These are phyloP conservation scores for Poteriospumella lacustris DNA, from an alignment of 108 stramenopile species.

Conservation along the genomic window DNA sequence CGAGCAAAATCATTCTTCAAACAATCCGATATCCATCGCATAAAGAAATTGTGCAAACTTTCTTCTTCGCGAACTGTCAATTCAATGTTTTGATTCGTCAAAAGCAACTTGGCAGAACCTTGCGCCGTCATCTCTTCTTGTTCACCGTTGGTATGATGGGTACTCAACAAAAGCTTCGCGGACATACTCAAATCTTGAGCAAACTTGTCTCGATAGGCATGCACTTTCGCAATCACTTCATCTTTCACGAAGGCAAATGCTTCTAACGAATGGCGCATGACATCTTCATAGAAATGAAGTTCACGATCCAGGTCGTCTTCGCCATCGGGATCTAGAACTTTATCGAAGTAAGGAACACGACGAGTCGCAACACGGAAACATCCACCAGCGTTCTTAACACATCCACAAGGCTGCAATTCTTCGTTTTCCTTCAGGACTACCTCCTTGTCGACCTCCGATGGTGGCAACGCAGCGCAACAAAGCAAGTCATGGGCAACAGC, in stretches of 20 bases:
- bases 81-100: neutral
- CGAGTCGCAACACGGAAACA: neutral
- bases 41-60: neutral
- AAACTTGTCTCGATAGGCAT: neutral
- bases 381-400: neutral
- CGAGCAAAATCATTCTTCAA: neutral
- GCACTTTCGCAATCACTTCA: neutral
- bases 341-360: neutral
- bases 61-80: neutral
- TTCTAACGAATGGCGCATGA: too few relatives aligned
- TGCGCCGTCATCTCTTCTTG: neutral
- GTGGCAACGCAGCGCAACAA: too few relatives aligned
- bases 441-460: neutral
- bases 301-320: neutral
- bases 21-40: neutral
- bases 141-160: neutral
- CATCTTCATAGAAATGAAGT: too few relatives aligned
- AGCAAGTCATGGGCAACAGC: neutral
- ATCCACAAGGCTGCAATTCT: neutral
- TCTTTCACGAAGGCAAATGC: too few relatives aligned
- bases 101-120: neutral
- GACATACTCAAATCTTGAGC: neutral
- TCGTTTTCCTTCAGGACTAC: neutral
- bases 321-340: neutral
- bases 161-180: neutral